Evolutionary conservation across 805 yeast species (phyloP).

Genomic region (Zygosaccharomyces bisporus): DNA sequence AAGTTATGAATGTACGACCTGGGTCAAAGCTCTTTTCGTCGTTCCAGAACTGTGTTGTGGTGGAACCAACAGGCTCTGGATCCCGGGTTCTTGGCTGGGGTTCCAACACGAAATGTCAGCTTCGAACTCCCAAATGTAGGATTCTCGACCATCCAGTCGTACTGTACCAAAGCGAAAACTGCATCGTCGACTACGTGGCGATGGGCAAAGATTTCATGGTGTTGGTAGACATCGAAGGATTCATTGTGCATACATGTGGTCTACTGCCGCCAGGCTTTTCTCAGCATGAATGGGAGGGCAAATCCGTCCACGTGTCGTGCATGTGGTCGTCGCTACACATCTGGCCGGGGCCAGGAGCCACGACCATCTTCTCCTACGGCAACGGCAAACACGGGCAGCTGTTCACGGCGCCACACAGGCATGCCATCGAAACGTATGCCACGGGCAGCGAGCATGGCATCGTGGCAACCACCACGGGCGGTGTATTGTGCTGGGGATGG

Average conservation of each 20-base stretch:
- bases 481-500: conserved; percentile 90
- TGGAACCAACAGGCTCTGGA: conserved; percentile 64
- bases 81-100: conserved; percentile 47
- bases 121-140: conserved; percentile 31
- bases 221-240: conserved; percentile 17
- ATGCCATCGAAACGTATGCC: conserved; percentile 30
- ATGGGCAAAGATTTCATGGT: conserved; percentile 32
- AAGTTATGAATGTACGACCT: conserved; percentile 13
- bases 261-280: conserved; percentile 22
- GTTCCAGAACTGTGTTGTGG: conserved; percentile 54
- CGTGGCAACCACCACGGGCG: conserved; percentile 22
- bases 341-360: conserved; percentile 14
- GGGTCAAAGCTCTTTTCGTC: conserved; percentile 22
- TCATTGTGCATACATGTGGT: conserved; percentile 17
- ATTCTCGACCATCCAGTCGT: conserved; percentile 17
- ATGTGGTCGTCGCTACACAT: conserved; percentile 85
- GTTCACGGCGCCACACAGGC: conserved; percentile 25
- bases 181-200: conserved; percentile 17
- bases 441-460: conserved; percentile 91
- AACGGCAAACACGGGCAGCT: conserved; percentile 75
- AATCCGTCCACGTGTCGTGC: conserved; percentile 13
- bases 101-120: conserved; percentile 45
- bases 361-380: conserved; percentile 53
- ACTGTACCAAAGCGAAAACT: conserved; percentile 15
- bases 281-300: conserved; percentile 12